Base-by-base conservation (phyloP, 2,329 filamentous ascomycete genomes). In the Fusarium sp. region DNA sequence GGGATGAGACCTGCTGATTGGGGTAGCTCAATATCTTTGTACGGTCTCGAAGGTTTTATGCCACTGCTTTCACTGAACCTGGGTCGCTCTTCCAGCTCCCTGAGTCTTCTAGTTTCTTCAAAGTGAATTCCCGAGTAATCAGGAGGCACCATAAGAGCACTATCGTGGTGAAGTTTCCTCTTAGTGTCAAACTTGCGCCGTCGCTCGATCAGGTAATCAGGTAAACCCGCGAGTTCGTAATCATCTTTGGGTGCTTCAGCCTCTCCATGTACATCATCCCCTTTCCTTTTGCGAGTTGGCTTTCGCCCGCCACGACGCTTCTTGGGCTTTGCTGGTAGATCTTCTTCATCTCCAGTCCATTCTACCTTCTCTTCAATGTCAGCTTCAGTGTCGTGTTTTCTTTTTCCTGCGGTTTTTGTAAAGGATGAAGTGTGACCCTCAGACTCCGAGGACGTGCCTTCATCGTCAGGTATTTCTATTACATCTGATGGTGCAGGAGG, bases 1-100 rank as follows among this genome's bases (percentile, higher is more conserved):
- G 96, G 96, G 44, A 99, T 95, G 7, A 95, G 80, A 0, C 95
- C 96, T 2, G 90, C 89, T 2, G 95, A 97, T 75, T 91, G 90
- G 20, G 89, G 88, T 31, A 98, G 86, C 51, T 90, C 85, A 54
- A 98, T 92, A 72, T 97, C 94, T 76, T 91, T 86, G 81, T 96
- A 95, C 1, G 87, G 85, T 20, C 92, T 88, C 39, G 89, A 92
- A 0, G 93, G 91, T 58, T 89, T 91, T 59, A 93, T 84, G 6
- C 86, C 84, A 78, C 86, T 84, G 76, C 79, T 79, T 33, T 82
- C 79, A 77, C 87, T 80, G 60, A 98, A 93, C 4, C 88, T 83
- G 1, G 96, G 96, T 59, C 91, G 91, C 80, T 95, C 91, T 61
- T 88, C 84, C 18, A 94, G 80, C 17, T 79, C 78, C 3, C 72